phyloP scores from a whole-genome alignment of 129 eudicot genomes.

The Chrysanthemum lavandulifolium region DNA sequence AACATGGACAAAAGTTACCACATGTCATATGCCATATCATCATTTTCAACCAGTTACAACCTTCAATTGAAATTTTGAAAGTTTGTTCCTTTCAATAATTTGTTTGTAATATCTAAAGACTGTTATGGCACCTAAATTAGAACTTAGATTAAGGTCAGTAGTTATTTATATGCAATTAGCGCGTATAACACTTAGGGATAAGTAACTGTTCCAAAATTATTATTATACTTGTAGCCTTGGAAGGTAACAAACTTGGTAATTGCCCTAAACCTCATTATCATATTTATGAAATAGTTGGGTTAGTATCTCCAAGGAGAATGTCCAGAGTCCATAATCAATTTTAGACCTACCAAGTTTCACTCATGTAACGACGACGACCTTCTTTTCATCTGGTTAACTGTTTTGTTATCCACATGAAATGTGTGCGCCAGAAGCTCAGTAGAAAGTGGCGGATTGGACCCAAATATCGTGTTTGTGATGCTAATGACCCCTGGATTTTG shows the following conservation, averaged over 20 bases:
- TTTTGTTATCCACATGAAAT: constrained; percentile 33
- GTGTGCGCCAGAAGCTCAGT: constrained; percentile 38
- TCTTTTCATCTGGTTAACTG: constrained; percentile 23
- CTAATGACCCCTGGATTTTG: constrained; percentile 46
- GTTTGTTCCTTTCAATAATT: too few relatives aligned
- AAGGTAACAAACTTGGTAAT: constrained; percentile 3
- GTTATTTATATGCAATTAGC: too few relatives aligned
- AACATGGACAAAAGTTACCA: too few relatives aligned
- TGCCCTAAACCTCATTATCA: constrained; percentile 7
- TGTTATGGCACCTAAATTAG: too few relatives aligned
- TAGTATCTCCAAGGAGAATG: constrained; percentile 5
- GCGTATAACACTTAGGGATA: too few relatives aligned
- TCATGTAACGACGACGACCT: constrained; percentile 9
- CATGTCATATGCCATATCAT: too few relatives aligned
- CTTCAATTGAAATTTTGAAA: too few relatives aligned
- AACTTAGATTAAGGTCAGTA: too few relatives aligned
- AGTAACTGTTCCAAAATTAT: too few relatives aligned
- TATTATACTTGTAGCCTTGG: neutral
- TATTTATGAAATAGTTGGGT: neutral
- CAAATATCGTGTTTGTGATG: constrained; percentile 39
- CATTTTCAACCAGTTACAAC: too few relatives aligned
- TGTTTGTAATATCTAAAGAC: too few relatives aligned
- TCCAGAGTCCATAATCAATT: neutral
- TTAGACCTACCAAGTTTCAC: constrained; percentile 11
- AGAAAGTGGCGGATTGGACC: constrained; percentile 35